Percentiles rank a stretch among this genome's conserved stretches.
These are phyloP conservation scores for Mrakia frigida DNA, from an alignment of 768 basidiomycete genomes.

Conservation along the genomic window DNA sequence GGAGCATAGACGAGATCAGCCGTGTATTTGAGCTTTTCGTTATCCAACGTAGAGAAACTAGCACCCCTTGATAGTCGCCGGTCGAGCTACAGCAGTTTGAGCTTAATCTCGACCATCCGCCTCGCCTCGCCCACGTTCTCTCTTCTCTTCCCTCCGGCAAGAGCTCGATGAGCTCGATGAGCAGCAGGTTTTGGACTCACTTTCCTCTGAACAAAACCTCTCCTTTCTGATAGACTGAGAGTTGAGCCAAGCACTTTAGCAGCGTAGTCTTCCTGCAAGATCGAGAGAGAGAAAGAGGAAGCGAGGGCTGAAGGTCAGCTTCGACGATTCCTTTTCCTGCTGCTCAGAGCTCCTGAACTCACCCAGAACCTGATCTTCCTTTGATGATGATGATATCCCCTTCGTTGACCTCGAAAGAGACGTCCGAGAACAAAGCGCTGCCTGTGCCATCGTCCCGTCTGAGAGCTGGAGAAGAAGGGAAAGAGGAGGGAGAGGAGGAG, in stretches of 20 bases:
- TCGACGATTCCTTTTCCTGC: background rate
- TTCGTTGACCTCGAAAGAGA: constrained; percentile 60
- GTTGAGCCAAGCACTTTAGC: constrained; percentile 75
- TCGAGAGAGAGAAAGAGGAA: constrained; percentile 1
- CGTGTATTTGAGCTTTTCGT: no score
- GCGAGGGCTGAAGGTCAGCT: constrained; percentile 6
- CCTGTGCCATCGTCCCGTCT: constrained; percentile 34
- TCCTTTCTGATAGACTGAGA: constrained; percentile 62
- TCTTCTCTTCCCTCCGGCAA: background rate
- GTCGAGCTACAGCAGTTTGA: background rate
- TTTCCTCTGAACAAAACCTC: constrained; percentile 61
- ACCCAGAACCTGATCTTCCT: constrained; percentile 75
- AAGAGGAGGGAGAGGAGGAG: background rate
- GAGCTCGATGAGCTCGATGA: background rate
- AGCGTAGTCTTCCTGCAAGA: constrained; percentile 54
- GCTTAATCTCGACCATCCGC: background rate
- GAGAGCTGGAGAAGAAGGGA: constrained; percentile 7
- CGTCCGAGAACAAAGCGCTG: constrained; percentile 54
- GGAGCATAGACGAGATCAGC: background rate
- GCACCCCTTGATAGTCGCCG: no score
- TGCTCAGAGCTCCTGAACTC: constrained; percentile 31
- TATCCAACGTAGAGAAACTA: no score
- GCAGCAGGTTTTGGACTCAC: constrained; percentile 48
- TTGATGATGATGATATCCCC: constrained; percentile 73
- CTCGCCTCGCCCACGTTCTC: background rate